Conservation (phyloP, 257 asterid species). For the Phtheirospermum japonicum region DNA sequence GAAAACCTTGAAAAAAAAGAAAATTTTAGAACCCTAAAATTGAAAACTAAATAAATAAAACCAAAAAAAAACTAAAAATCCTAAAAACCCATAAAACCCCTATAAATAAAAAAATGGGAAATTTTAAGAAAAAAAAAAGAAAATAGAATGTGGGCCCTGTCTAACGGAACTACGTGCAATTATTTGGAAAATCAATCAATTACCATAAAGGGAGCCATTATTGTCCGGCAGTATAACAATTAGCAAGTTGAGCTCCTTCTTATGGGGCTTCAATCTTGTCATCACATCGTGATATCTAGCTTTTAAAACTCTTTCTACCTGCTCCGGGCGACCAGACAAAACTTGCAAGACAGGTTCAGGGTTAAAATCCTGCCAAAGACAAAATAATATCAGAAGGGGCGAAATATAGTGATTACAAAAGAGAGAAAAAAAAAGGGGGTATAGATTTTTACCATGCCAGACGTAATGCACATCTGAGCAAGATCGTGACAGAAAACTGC, state of each 20-base stretch:
- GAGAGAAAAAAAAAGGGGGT: not conserved
- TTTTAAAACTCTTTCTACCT: conserved; percentile 77
- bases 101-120: too few species aligned
- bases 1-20: too few species aligned
- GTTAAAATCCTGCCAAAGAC: conserved; percentile 51
- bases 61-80: too few species aligned
- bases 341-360: conserved; percentile 82
- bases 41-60: too few species aligned
- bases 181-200: conserved; percentile 5
- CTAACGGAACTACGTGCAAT: too few species aligned
- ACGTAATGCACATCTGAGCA: conserved; percentile 85
- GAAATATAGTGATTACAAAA: not conserved
- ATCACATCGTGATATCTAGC: conserved; percentile 67
- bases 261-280: conserved; percentile 50
- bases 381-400: conserved; percentile 23
- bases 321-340: conserved; percentile 68
- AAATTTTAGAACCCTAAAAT: too few species aligned
- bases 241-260: conserved; percentile 84
- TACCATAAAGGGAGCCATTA: conserved; percentile 96
- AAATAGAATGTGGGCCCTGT: too few species aligned
- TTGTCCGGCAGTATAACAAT: conserved; percentile 88
- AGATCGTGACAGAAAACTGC: conserved; percentile 75
- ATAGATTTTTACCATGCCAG: conserved; percentile 76
- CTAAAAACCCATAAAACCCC: too few species aligned
- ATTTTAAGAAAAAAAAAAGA: too few species aligned